phyloP scores from a whole-genome alignment of 2,329 filamentous ascomycete species.

The Aspergillus flavus region DNA sequence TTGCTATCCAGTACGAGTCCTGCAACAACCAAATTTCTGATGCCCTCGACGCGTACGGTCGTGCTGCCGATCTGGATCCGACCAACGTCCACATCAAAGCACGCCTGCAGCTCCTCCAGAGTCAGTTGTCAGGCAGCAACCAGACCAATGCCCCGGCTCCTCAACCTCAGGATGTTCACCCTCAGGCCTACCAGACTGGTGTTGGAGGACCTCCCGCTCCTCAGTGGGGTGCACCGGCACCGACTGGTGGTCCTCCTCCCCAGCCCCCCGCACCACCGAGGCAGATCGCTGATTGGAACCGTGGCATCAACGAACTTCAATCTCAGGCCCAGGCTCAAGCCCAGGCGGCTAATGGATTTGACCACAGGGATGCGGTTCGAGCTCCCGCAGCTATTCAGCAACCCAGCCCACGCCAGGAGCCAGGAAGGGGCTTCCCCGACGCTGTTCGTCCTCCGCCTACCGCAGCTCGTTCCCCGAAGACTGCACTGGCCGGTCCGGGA shows the following conservation, averaged over 20 bases:
- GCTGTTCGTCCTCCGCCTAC: conserved; percentile 56
- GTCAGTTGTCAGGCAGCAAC: conserved; percentile 67
- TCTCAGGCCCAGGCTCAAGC: conserved; percentile 49
- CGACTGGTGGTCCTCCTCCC: conserved; percentile 47
- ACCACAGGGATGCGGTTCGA: conserved; percentile 73
- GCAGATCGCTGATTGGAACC: conserved; percentile 62
- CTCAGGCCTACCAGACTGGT: conserved; percentile 86
- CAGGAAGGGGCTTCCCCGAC: conserved; percentile 70
- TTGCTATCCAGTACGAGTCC: conserved; percentile 75
- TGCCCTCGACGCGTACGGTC: conserved; percentile 91
- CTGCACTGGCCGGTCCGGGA: conserved; percentile 55
- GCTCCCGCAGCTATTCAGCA: conserved; percentile 70
- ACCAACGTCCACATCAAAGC: conserved; percentile 95
- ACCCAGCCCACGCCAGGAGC: conserved; percentile 75
- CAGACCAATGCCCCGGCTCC: conserved; percentile 71
- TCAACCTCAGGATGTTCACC: conserved; percentile 90
- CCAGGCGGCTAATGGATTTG: conserved; percentile 70
- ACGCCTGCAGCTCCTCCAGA: conserved; percentile 83
- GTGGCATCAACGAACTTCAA: conserved; percentile 76
- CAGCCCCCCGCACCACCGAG: conserved; percentile 67
- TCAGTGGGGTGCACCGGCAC: conserved; percentile 81
- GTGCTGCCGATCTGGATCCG: conserved; percentile 92
- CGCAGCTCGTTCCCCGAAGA: conserved; percentile 63
- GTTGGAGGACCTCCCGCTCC: conserved; percentile 83
- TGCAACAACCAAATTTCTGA: conserved; percentile 99